phyloP scores from a whole-genome alignment of 2,329 filamentous ascomycete genomes.

The Penicillium sp. region DNA sequence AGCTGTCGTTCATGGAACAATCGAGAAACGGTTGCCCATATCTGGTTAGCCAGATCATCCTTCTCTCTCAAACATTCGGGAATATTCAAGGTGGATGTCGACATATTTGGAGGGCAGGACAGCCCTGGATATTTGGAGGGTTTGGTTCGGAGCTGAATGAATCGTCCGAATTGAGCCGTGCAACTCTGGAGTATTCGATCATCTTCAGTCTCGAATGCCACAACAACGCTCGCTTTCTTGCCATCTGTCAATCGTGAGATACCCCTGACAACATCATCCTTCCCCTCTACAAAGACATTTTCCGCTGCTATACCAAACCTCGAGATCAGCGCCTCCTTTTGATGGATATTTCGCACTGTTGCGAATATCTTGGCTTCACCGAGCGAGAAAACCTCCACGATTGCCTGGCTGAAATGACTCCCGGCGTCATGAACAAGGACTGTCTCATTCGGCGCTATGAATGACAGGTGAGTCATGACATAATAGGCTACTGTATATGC shows the following conservation, averaged over 20 bases:
- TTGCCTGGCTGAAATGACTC: slow-evolving; percentile 23
- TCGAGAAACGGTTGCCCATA: slow-evolving; percentile 13
- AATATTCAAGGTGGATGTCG: slow-evolving; percentile 18
- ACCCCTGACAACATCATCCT: slow-evolving; percentile 2
- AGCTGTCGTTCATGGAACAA: slow-evolving; percentile 17
- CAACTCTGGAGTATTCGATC: neutral
- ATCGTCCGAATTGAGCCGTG: slow-evolving; percentile 27
- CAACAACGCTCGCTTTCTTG: slow-evolving; percentile 15
- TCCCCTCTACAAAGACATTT: slow-evolving; percentile 13
- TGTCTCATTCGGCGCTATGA: slow-evolving; percentile 17
- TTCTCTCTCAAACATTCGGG: slow-evolving; percentile 10
- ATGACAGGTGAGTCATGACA: slow-evolving; percentile 18
- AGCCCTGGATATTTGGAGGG: neutral
- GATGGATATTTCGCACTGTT: slow-evolving; percentile 8
- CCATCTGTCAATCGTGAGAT: slow-evolving; percentile 5
- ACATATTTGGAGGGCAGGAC: slow-evolving; percentile 7
- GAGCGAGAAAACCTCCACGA: slow-evolving; percentile 19
- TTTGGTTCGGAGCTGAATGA: slow-evolving; percentile 30
- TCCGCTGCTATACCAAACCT: slow-evolving; percentile 12
- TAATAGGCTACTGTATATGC: slow-evolving; percentile 25
- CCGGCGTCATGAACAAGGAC: slow-evolving; percentile 32
- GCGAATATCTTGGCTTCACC: slow-evolving; percentile 12
- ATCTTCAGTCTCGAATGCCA: slow-evolving; percentile 9
- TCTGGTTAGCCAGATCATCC: neutral
- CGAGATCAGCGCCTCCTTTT: slow-evolving; percentile 10